Evolutionary conservation across 176 grass and related monocot genomes (phyloP).

Genomic region (Triticum timopheevii): DNA sequence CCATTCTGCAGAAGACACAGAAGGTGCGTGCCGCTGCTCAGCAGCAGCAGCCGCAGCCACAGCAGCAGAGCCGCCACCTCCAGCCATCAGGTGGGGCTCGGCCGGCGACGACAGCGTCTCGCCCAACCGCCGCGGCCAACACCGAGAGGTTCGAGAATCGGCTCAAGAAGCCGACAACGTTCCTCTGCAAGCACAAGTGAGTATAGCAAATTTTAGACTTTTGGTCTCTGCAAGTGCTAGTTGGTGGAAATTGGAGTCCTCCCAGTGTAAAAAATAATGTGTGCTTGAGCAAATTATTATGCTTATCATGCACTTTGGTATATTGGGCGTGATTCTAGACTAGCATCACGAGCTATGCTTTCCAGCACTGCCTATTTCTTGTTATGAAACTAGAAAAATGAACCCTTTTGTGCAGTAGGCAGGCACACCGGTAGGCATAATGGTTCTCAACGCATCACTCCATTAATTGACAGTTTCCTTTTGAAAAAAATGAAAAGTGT

Average conservation of each 20-base stretch:
- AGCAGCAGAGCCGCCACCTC: slow-evolving; percentile 37
- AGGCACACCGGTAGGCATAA: neutral
- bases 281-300: neutral
- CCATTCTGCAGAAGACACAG: slow-evolving; percentile 81
- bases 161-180: slow-evolving; percentile 92
- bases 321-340: neutral
- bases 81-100: slow-evolving; percentile 29
- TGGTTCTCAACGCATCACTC: neutral
- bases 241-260: neutral
- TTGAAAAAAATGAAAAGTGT: neutral
- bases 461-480: neutral
- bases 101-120: slow-evolving; percentile 16
- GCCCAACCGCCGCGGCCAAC: slow-evolving; percentile 32
- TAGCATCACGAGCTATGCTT: neutral
- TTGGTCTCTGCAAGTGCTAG: neutral
- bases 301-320: neutral
- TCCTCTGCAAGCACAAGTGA: slow-evolving; percentile 86
- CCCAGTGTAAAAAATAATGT: neutral
- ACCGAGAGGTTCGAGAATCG: slow-evolving; percentile 76
- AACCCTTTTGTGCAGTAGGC: neutral
- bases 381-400: neutral
- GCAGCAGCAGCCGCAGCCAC: slow-evolving; percentile 33
- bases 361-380: neutral
- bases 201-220: neutral
- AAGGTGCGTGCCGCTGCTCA: slow-evolving; percentile 8